Evolutionary conservation across 2,329 filamentous ascomycete genomes (phyloP), one percentile per base, ranked within the genome.

Genomic region (Coniosporium tulheliwenetii): DNA sequence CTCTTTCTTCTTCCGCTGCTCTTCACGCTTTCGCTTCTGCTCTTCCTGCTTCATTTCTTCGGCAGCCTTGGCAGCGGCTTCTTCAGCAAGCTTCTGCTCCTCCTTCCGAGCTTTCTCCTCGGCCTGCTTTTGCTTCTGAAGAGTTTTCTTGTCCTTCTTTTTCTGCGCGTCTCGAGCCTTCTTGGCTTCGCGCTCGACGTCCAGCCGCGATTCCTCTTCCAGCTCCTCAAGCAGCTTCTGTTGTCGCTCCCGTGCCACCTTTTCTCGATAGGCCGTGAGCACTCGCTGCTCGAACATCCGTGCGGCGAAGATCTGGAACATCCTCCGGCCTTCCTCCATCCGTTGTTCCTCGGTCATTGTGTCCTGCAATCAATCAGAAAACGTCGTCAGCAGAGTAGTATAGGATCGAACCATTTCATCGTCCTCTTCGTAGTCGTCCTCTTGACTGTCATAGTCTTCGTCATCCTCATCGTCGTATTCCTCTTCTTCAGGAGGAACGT

Each of bases 221-320:
- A 95, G 69, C 59, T 98, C 91, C 57, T 95, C 83, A 19, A 98
- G 70, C 15, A 98, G 77, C 58, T 86, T 86, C 54, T 83, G 73
- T 56, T 95, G 89, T 26, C 91, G 83, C 63, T 98, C 89, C 51
- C 81, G 79, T 13, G 91, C 85, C 2, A 98, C 89, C 59, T 95
- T 95, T 64, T 96, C 89, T 59, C 86, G 83, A 63, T 98, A 98
- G n/a, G 91, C 91, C 35, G 84, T 89, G 44, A 98, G 71, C 15
- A 98, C 91, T 47, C 91, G 75, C 60, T 98, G 91, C 65, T 98
- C 91, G 60, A 98, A 98, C 91, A 98, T 98, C 47, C 91, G 79
- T 43, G 91, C 91, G 45, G 91, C 91, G 61, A 98, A 98, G 59
- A 98, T 96, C 60, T 98, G 91, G 58, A 98, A 98, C 91, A 98